These are phyloP conservation scores for Cercospora zeina DNA, from an alignment of 2,329 filamentous ascomycete species.

Conservation along the genomic window DNA sequence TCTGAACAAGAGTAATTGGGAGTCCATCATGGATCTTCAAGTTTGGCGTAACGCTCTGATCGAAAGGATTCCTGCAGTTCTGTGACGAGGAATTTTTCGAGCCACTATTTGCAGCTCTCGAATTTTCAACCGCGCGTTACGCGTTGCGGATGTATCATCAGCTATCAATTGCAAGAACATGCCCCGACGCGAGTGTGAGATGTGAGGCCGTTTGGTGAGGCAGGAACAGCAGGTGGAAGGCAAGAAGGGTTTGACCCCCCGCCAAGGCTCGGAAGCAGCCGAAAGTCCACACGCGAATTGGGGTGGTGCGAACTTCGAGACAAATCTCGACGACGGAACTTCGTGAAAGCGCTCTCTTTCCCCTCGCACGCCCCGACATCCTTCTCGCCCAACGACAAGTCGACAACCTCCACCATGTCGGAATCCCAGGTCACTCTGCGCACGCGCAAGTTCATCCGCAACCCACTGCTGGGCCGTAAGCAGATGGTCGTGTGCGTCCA, in stretches of 20 bases:
- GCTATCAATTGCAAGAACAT: too few species aligned
- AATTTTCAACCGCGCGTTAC: too few species aligned
- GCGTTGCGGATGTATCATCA: too few species aligned
- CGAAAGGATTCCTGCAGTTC: too few species aligned
- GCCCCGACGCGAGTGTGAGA: background rate
- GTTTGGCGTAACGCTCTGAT: background rate
- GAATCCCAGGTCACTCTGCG: slow-evolving; percentile 64
- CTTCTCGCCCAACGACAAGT: slow-evolving; percentile 16
- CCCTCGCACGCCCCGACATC: slow-evolving; percentile 9
- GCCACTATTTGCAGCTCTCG: too few species aligned
- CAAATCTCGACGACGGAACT: slow-evolving; percentile 10
- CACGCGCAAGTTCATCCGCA: slow-evolving; percentile 99
- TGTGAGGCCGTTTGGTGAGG: background rate
- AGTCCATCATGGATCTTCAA: slow-evolving; percentile 33
- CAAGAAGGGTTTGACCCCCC: background rate
- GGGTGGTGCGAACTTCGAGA: slow-evolving; percentile 3
- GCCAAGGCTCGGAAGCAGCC: slow-evolving; percentile 9
- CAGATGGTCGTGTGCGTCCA: slow-evolving; percentile 90
- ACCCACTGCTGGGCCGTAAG: slow-evolving; percentile 97
- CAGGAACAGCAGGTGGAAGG: background rate
- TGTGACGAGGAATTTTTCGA: too few species aligned
- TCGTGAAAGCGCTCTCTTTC: slow-evolving; percentile 13
- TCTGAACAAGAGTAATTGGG: slow-evolving; percentile 54
- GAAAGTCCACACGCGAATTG: slow-evolving; percentile 7
- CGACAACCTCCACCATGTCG: slow-evolving; percentile 68